Evolutionary conservation across 352 stramenopile species (phyloP).

Genomic region (Globisporangium paroecandrum): DNA sequence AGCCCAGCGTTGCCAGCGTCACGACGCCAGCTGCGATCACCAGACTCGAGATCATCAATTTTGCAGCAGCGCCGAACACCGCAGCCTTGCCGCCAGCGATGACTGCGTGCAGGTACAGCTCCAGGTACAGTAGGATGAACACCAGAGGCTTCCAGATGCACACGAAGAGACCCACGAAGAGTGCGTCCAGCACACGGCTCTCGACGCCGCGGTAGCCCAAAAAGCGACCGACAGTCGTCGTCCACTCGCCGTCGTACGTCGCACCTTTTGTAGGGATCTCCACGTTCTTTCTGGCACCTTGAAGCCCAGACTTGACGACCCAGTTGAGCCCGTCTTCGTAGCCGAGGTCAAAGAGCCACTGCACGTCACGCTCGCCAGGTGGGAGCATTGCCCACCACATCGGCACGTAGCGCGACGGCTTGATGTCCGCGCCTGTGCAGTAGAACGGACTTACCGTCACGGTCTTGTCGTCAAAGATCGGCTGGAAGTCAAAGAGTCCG

Average conservation of each 20-base stretch:
- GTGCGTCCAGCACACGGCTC: constrained; percentile 60
- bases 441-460: constrained; percentile 86
- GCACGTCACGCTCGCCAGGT: constrained; percentile 55
- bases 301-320: constrained; percentile 47
- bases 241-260: constrained; percentile 55
- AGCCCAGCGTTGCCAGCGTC: constrained; percentile 43
- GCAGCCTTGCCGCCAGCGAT: constrained; percentile 68
- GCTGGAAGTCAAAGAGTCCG: constrained; percentile 81
- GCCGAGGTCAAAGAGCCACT: constrained; percentile 86
- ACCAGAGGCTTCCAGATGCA: constrained; percentile 78
- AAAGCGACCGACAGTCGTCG: constrained; percentile 69
- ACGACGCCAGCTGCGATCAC: constrained; percentile 47
- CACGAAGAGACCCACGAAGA: constrained; percentile 73
- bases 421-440: constrained; percentile 85
- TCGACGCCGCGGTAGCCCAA: constrained; percentile 70
- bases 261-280: constrained; percentile 56
- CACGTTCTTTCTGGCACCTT: constrained; percentile 26
- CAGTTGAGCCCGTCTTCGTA: constrained; percentile 77
- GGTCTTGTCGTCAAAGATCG: constrained; percentile 63
- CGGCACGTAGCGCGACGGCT: constrained; percentile 86
- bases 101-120: constrained; percentile 71
- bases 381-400: constrained; percentile 86
- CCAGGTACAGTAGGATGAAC: constrained; percentile 76
- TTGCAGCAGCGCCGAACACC: constrained; percentile 61
- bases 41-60: constrained; percentile 61